These are phyloP conservation scores for Cystobasidiaceae sp. DNA, from an alignment of 1,284 basidiomycete genomes.

Conservation along the genomic window DNA sequence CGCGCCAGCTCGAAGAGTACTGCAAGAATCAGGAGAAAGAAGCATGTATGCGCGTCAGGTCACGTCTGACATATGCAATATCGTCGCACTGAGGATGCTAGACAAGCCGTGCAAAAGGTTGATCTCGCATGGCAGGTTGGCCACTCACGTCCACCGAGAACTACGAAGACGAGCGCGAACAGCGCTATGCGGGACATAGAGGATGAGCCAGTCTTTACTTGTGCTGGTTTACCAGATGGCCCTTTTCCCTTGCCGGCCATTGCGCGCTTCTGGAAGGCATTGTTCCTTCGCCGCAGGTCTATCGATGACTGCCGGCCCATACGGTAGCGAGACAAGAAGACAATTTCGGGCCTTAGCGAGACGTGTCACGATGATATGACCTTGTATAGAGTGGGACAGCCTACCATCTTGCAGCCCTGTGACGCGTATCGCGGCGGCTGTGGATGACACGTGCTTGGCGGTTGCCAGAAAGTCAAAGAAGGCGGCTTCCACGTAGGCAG, in stretches of 20 bases:
- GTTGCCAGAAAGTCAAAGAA: too few relatives aligned
- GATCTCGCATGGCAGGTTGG: not conserved
- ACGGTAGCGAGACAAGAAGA: too few relatives aligned
- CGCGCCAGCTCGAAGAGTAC: conserved; percentile 28
- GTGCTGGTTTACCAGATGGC: conserved; percentile 17
- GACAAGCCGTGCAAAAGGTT: not conserved
- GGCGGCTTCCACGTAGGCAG: too few relatives aligned
- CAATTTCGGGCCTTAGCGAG: conserved; percentile 1
- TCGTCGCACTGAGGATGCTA: not conserved
- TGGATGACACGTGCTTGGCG: too few relatives aligned
- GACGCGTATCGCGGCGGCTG: too few relatives aligned
- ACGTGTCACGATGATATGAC: too few relatives aligned
- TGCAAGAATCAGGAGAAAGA: not conserved
- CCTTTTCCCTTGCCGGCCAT: conserved; percentile 14
- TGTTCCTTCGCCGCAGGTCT: conserved; percentile 23
- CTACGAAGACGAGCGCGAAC: conserved; percentile 16
- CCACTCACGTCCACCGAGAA: conserved; percentile 20
- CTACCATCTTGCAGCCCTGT: too few relatives aligned
- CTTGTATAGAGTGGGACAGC: too few relatives aligned
- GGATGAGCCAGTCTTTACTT: not conserved
- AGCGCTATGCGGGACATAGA: conserved; percentile 13
- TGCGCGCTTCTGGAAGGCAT: conserved; percentile 22
- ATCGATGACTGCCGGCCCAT: conserved; percentile 26
- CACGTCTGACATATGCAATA: not conserved
- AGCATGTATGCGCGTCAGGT: not conserved